Evolutionary conservation across 805 yeast genomes (phyloP), one percentile per base, ranked within the genome.

Genomic region (Yarrowia sp.): DNA sequence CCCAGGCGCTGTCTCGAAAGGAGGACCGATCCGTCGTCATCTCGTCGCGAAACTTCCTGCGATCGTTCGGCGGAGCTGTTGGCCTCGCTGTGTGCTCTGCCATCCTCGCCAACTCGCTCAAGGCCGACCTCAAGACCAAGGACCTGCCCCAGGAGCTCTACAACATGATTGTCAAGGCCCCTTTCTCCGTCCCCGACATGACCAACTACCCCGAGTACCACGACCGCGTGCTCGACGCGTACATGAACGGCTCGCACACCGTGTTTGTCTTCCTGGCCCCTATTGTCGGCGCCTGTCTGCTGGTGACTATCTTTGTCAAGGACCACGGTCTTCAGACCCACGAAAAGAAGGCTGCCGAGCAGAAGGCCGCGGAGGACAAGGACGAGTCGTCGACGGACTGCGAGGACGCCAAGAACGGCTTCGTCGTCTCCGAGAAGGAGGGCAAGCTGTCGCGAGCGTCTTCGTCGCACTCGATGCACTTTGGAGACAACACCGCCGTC

Each of bases 11-110:
- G 63, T 74, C 83, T 14, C 71, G 65, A 36, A 76, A 78, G 56
- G 73, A 78, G 3, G 87, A 84, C 64, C 70, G 88, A 47, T 84
- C 87, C 0, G 84, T 84, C 12, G 82, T 82, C 13, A 82, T 83
- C 9, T 77, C 85, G 2, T 75, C 84, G 1, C 75, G 88, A 68
- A 83, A 83, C 66, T 82, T 82, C 22, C 66, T 81, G 49, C 73
- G 88, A 61, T 80, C 84, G 2, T 78, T 84, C 62, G 88, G 88
- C 14, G 86, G 86, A n/a, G 78, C 87, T 0, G 72, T 82, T 25
- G 87, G 88, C 0, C 73, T 83, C 35, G 85, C 87, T 0, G 70
- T 80, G 9, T 62, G 68, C 16, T 62, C 65, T 2, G 62, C 70
- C 8, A 25, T 65, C 69, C 75, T 22, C 14, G 63, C 66, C 33